phyloP scores from a whole-genome alignment of 2,329 filamentous ascomycete species.

The Aspergillus tubingensis region DNA sequence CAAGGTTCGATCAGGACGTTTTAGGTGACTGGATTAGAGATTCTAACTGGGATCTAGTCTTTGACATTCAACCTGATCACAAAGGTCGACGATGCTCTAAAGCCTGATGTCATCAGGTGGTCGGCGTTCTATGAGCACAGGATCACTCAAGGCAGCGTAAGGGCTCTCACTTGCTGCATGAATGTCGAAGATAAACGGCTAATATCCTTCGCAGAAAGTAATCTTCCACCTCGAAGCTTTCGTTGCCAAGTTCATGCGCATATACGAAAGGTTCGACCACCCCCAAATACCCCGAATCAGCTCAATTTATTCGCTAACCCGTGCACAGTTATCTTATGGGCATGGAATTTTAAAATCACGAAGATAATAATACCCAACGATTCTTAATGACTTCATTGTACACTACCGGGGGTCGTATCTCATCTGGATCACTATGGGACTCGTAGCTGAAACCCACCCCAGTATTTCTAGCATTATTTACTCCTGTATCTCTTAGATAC shows the following conservation, averaged over 20 bases:
- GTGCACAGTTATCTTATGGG: slow-evolving; percentile 64
- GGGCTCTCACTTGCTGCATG: slow-evolving; percentile 21
- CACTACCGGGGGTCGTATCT: slow-evolving; percentile 11
- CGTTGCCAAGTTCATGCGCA: slow-evolving; percentile 97
- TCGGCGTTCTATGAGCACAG: slow-evolving; percentile 96
- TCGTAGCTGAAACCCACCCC: not conserved
- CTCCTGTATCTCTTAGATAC: too few species aligned
- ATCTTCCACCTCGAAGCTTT: slow-evolving; percentile 99
- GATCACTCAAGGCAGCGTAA: slow-evolving; percentile 75
- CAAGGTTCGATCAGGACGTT: slow-evolving; percentile 55
- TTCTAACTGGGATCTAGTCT: slow-evolving; percentile 52
- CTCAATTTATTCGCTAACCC: slow-evolving; percentile 35
- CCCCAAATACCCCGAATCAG: not conserved
- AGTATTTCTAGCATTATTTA: too few species aligned
- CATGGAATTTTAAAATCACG: slow-evolving; percentile 63
- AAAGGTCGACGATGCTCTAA: slow-evolving; percentile 83
- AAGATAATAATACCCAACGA: slow-evolving; percentile 23
- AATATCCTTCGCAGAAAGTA: slow-evolving; percentile 62
- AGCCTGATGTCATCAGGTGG: slow-evolving; percentile 92
- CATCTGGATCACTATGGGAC: not conserved
- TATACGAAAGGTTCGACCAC: slow-evolving; percentile 78
- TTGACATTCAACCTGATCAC: slow-evolving; percentile 90
- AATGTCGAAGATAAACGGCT: not conserved
- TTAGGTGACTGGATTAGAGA: not conserved
- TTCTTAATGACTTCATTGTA: slow-evolving; percentile 32